Base-by-base conservation (phyloP, 257 asterid genomes). In the Verbascum thapsus region DNA sequence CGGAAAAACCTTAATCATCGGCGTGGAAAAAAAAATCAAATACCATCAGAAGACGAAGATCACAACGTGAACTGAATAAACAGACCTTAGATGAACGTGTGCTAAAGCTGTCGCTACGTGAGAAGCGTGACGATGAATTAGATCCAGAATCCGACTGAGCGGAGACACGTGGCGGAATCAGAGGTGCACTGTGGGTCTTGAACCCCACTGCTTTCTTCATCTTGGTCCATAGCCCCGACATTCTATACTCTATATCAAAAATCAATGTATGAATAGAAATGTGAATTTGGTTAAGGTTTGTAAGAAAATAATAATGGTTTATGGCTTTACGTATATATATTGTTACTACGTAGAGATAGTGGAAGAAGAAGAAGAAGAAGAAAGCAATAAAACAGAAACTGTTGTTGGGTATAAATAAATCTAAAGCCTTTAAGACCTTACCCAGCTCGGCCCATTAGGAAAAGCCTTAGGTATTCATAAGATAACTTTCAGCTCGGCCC, bases 151-250 rank as follows among this genome's bases (percentile, higher is more conserved):
- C 67, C 22, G 67, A 53, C 32, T 59, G 67, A 39, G 3, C 17
- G 8, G 48, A 52, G 3, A 26, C 17, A 6, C 65, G 55, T 23
- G 73, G 57, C 38, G 70, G 64, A 37, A 60, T 61, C 20, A 23
- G 32, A 16, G 53, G 44, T 8, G 78, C 61, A n/a, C 58, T 45
- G 13, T 40, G 10, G 48, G 32, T 32, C 52, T 74, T 66, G 8
- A 70, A 60, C 58, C 67, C 60, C 67, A 75, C 37, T 55, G 74
- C 37, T 62, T 53, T 74, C 66, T 64, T 72, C 54, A 74, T 54
- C 43, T 74, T 74, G 69, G 62, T 65, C 80, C 80, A 75, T 57
- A 63, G 10, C 19, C 73, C 66, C 17, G 72, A 64, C 76, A 75
- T 75, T 15, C 12, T 68, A 30, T 11, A 54, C 13, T n/a, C n/a